phyloP scores from a whole-genome alignment of 768 basidiomycete species.

The Tricholoma terreum region DNA sequence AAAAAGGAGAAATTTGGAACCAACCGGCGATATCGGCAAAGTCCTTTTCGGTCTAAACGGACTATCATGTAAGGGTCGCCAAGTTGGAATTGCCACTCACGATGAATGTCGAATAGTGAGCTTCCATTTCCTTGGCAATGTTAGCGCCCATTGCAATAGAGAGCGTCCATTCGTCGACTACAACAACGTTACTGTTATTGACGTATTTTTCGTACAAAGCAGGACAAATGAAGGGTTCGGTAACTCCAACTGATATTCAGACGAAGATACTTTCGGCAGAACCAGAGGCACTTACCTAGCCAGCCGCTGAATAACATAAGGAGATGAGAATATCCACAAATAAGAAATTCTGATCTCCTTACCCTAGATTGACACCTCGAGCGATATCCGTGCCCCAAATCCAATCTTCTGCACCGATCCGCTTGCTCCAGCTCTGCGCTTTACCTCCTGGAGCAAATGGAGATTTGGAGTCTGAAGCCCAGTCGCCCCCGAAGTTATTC shows the following conservation, averaged over 20 bases:
- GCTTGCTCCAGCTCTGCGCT: constrained; percentile 76
- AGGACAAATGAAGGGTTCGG: constrained; percentile 64
- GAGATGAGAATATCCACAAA: not conserved
- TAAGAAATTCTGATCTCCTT: constrained; percentile 17
- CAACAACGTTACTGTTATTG: constrained; percentile 24
- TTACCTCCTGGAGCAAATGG: constrained; percentile 75
- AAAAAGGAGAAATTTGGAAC: not conserved
- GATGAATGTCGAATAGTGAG: constrained; percentile 77
- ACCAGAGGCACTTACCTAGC: constrained; percentile 32
- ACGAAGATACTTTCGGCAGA: constrained; percentile 40
- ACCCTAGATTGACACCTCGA: constrained; percentile 59
- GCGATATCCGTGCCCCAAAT: constrained; percentile 62
- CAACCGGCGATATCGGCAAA: constrained; percentile 65
- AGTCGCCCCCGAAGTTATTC: constrained; percentile 79
- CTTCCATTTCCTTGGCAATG: constrained; percentile 46
- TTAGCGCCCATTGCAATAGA: constrained; percentile 54
- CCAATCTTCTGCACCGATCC: constrained; percentile 71
- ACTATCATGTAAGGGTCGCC: not conserved
- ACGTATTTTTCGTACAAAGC: constrained; percentile 58
- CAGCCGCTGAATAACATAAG: constrained; percentile 34
- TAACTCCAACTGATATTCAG: constrained; percentile 59
- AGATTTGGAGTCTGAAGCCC: constrained; percentile 68
- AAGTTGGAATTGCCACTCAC: constrained; percentile 36
- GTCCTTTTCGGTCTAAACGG: constrained; percentile 67
- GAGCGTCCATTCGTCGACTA: constrained; percentile 66